Evolutionary conservation across 805 yeast genomes (phyloP), one percentile per base, ranked within the genome.

Genomic region (Barnettozyma siamensis): DNA sequence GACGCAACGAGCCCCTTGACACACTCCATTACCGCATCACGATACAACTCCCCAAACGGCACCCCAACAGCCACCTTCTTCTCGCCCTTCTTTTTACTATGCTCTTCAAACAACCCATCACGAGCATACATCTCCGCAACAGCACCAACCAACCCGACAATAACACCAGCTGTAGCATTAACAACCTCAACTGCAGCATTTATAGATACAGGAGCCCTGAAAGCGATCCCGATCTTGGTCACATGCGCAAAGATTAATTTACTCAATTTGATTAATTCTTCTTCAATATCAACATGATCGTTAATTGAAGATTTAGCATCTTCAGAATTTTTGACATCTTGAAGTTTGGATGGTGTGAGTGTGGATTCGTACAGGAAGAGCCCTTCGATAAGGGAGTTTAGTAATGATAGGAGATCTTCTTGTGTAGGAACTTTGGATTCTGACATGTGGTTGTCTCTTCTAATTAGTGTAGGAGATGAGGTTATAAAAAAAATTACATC

Each of bases 201-300:
- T 0, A 61, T 54, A 18, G 68, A 62, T 33, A 75, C 69, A 2
- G 79, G 78, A 2, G 85, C 80, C 51, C 76, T 78, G 64, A 78
- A 83, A 0, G 82, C 74, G 21, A 83, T 70, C 2, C 88, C 89
- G 6, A 85, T 65, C 57, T 86, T 86, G 3, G 95, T 87, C 2
- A 82, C 69, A 56, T 85, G 88, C 1, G 95, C 88, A 58, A 72
- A 79, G 8, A 82, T 66, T 31, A 87, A 63, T 43, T 73, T 69
- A 16, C 76, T 58, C 7, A 84, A 53, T 55, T 87, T 88, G 5
- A 55, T 59, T 13, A 85, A 52, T 51, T 87, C 95, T 6, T 62
- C 65, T 7, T 54, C 63, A 3, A 78, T 66, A 20, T 13, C 65
- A 37, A 40, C 54, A 12, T 26, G 23, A 12, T 26, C 7, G 46